A percentile compares a stretch with the other conserved stretches of the same genome.
phyloP scores from a whole-genome alignment of 2,329 filamentous ascomycete genomes.

The Rhynchosporium graminicola region DNA sequence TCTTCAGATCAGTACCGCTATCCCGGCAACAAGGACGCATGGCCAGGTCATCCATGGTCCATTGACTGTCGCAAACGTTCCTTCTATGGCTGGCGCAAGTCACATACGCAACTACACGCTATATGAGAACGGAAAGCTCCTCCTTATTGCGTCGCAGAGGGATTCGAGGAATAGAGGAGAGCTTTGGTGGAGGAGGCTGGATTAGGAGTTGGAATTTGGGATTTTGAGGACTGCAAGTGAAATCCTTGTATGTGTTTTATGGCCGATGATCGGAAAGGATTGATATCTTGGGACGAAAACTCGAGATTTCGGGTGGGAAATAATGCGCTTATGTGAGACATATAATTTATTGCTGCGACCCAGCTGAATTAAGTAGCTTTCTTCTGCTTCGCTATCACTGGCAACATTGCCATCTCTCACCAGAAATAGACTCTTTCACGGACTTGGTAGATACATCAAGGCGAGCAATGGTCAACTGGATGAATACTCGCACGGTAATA shows the following conservation, averaged over 20 bases:
- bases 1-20: slow-evolving; percentile 9
- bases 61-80: background rate
- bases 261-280: background rate
- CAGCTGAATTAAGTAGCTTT: too few species aligned
- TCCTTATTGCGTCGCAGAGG: slow-evolving; percentile 7
- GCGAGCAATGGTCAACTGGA: too few species aligned
- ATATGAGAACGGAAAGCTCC: slow-evolving; percentile 1
- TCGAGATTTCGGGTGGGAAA: too few species aligned
- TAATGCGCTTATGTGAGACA: too few species aligned
- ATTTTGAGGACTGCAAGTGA: too few species aligned
- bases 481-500: too few species aligned
- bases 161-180: slow-evolving; percentile 8
- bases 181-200: slow-evolving; percentile 4
- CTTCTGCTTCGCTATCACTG: too few species aligned
- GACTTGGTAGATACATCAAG: too few species aligned
- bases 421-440: too few species aligned
- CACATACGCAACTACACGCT: slow-evolving; percentile 8
- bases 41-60: slow-evolving; percentile 10
- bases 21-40: slow-evolving; percentile 3
- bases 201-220: background rate
- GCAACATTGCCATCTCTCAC: too few species aligned
- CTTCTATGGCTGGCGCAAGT: slow-evolving; percentile 8
- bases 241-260: slow-evolving; percentile 3
- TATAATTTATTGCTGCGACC: too few species aligned
- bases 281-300: too few species aligned